phyloP scores from a whole-genome alignment of 1,139 yeast genomes.

The Komagataea norvegica region DNA sequence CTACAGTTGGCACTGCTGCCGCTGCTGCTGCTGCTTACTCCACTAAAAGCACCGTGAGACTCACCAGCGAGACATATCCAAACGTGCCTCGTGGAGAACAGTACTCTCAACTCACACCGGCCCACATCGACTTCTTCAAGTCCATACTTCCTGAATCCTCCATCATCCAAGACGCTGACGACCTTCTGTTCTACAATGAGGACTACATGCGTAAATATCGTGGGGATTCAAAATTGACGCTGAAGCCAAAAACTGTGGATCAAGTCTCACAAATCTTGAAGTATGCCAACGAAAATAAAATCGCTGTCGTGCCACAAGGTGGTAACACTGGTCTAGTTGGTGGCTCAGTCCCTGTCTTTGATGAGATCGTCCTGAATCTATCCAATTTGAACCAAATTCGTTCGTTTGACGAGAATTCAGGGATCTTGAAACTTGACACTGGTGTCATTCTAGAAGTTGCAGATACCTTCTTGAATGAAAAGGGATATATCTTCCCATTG shows the following conservation, averaged over 20 bases:
- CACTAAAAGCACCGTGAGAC: constrained; percentile 41
- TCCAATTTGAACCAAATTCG: constrained; percentile 72
- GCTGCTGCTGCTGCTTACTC: constrained; percentile 19
- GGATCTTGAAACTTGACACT: constrained; percentile 84
- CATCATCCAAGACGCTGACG: constrained; percentile 50
- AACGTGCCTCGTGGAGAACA: constrained; percentile 43
- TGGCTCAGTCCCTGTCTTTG: constrained; percentile 90
- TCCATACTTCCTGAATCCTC: constrained; percentile 48
- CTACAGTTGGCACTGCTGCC: neutral
- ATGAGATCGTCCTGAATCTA: constrained; percentile 75
- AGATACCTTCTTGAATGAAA: constrained; percentile 70
- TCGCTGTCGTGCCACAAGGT: constrained; percentile 95
- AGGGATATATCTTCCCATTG: constrained; percentile 86
- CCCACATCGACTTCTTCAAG: constrained; percentile 61
- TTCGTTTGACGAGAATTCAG: constrained; percentile 76
- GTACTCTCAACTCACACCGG: constrained; percentile 43
- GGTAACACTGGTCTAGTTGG: constrained; percentile 98
- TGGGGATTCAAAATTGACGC: constrained; percentile 77
- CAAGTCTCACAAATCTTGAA: constrained; percentile 74
- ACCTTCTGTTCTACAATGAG: constrained; percentile 70
- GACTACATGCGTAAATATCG: constrained; percentile 96
- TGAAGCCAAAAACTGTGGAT: constrained; percentile 79
- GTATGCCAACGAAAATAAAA: constrained; percentile 71
- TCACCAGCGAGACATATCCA: constrained; percentile 63
- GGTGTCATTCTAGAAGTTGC: constrained; percentile 88